phyloP scores from a whole-genome alignment of 345 rosid species.

The Aquilaria malaccensis region DNA sequence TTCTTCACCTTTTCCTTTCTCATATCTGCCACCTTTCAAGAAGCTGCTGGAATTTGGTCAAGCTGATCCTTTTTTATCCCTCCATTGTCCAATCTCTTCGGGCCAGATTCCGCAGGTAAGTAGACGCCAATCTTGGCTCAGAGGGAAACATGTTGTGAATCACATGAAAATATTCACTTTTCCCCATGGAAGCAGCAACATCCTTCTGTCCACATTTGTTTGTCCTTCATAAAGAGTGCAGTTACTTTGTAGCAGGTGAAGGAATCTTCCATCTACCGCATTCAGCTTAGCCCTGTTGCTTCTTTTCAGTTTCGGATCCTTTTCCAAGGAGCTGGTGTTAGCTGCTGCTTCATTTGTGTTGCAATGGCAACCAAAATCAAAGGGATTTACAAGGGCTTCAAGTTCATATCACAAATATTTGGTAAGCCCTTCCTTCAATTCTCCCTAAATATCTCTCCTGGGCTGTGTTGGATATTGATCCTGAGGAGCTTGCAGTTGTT shows the following conservation, averaged over 20 bases:
- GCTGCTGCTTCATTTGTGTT: slow-evolving; percentile 15
- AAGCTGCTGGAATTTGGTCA: slow-evolving; percentile 11
- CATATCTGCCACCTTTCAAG: too few species aligned
- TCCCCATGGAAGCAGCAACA: slow-evolving; percentile 14
- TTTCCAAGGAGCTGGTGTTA: not conserved
- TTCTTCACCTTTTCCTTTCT: not conserved
- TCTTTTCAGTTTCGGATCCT: slow-evolving; percentile 6
- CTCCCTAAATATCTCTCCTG: not conserved
- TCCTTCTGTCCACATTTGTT: slow-evolving; percentile 13
- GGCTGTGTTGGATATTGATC: not conserved
- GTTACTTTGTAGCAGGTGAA: slow-evolving; percentile 25
- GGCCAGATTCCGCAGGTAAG: too few species aligned
- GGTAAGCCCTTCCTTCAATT: slow-evolving; percentile 28
- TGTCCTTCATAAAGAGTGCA: slow-evolving; percentile 11
- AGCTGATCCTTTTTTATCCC: not conserved
- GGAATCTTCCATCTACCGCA: slow-evolving; percentile 7
- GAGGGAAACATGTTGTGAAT: slow-evolving; percentile 22
- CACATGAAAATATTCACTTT: slow-evolving; percentile 21
- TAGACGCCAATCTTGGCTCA: slow-evolving; percentile 36
- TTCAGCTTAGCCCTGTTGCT: not conserved
- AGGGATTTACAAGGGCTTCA: slow-evolving; percentile 84
- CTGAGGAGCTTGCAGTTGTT: slow-evolving; percentile 31
- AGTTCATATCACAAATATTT: slow-evolving; percentile 77
- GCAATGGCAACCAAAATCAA: slow-evolving; percentile 76
- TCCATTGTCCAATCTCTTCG: not conserved